Evolutionary conservation across 2,329 filamentous ascomycete genomes (phyloP).

Genomic region (Scolecobasidium constrictum): DNA sequence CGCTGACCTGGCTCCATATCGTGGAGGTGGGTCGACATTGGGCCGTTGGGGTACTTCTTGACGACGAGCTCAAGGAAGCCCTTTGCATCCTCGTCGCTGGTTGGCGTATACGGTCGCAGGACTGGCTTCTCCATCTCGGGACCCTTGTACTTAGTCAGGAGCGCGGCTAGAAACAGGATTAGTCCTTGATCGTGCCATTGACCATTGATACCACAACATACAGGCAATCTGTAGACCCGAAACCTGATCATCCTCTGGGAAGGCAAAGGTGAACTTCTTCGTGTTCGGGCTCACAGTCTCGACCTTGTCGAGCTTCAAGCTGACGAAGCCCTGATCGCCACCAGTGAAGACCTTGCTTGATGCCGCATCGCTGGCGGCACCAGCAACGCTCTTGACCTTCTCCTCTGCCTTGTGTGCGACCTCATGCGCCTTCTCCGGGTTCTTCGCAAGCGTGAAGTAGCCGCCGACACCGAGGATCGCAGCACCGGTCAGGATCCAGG

Average conservation of each 20-base stretch:
- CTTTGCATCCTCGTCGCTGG: slow-evolving; percentile 70
- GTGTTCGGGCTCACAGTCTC: slow-evolving; percentile 88
- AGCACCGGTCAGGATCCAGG: slow-evolving; percentile 5
- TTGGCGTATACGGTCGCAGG: slow-evolving; percentile 85
- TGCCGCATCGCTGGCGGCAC: not conserved
- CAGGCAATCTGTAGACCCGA: slow-evolving; percentile 75
- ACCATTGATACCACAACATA: no score
- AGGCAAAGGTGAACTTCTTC: slow-evolving; percentile 80
- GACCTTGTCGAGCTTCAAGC: slow-evolving; percentile 66
- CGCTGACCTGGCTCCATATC: slow-evolving; percentile 69
- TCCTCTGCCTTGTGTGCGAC: slow-evolving; percentile 4
- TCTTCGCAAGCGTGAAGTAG: slow-evolving; percentile 6
- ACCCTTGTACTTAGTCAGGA: slow-evolving; percentile 87
- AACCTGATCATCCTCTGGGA: slow-evolving; percentile 73
- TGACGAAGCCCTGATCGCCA: slow-evolving; percentile 81
- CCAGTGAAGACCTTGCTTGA: slow-evolving; percentile 31
- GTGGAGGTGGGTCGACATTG: slow-evolving; percentile 87
- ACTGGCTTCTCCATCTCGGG: slow-evolving; percentile 74
- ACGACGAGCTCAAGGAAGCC: slow-evolving; percentile 83
- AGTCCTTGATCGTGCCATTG: no score
- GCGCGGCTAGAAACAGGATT: slow-evolving; percentile 44
- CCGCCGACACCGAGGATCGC: slow-evolving; percentile 5
- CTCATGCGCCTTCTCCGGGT: slow-evolving; percentile 2
- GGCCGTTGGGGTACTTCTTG: slow-evolving; percentile 82
- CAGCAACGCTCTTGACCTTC: not conserved